A percentile compares a stretch with the other conserved stretches of the same genome.
Evolutionary conservation across 164 flowering plant species (phyloP).

Genomic region (Magnolia changhungtana): DNA sequence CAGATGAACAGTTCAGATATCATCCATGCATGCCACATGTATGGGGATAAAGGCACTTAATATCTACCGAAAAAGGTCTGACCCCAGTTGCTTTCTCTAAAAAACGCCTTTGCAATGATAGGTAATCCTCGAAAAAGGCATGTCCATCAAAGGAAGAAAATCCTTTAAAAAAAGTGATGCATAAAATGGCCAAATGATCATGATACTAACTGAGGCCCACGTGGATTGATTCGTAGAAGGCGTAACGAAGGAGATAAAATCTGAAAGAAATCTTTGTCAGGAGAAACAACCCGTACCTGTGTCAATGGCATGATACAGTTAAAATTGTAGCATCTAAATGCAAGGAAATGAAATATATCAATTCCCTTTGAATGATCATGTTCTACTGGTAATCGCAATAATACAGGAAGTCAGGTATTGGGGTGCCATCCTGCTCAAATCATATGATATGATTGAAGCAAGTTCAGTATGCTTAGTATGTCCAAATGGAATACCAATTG

Average conservation of each 20-base stretch:
- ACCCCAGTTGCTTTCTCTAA: too few relatives aligned
- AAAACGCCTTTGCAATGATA: not conserved
- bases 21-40: not conserved
- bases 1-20: not conserved
- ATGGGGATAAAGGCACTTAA: not conserved
- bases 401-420: not conserved
- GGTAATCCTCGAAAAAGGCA: not conserved
- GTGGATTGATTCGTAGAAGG: constrained; percentile 83
- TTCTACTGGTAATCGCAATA: not conserved
- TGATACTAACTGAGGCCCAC: constrained; percentile 76
- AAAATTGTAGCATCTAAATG: not conserved
- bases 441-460: not conserved
- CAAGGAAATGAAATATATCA: not conserved
- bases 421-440: not conserved
- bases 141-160: not conserved
- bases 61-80: not conserved
- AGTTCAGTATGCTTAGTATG: too few relatives aligned
- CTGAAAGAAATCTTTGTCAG: constrained; percentile 96
- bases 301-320: not conserved
- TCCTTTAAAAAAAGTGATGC: not conserved
- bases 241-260: constrained; percentile 91
- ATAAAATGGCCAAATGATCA: not conserved
- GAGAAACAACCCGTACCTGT: constrained; percentile 96
- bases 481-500: too few relatives aligned
- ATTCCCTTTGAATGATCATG: not conserved